These are phyloP conservation scores for Prunus armeniaca DNA, from an alignment of 306 rosid genomes.

Conservation along the genomic window DNA sequence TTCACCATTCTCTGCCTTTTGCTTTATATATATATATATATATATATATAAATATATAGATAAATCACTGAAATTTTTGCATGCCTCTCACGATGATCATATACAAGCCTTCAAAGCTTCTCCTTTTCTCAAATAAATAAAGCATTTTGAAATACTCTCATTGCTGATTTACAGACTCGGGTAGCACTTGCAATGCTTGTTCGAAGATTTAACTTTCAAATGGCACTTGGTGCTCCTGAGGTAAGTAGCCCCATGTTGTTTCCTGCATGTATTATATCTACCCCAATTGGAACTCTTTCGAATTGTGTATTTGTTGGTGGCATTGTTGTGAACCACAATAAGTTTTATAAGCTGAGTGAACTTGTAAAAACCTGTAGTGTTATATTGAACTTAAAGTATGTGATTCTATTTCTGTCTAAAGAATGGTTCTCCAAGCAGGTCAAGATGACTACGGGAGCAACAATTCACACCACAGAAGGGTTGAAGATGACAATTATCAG, in stretches of 20 bases:
- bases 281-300: neutral
- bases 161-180: constrained; percentile 51
- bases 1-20: too few relatives aligned
- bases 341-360: neutral
- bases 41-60: too few relatives aligned
- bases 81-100: neutral
- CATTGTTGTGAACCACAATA: neutral
- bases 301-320: neutral
- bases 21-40: too few relatives aligned
- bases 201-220: constrained; percentile 75
- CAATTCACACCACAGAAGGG: constrained; percentile 93
- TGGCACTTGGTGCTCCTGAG: constrained; percentile 88
- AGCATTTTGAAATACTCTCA: constrained; percentile 9
- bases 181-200: constrained; percentile 95
- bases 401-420: constrained; percentile 3
- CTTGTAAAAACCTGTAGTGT: neutral
- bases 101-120: neutral
- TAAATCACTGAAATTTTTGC: neutral
- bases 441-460: constrained; percentile 93
- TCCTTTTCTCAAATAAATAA: constrained; percentile 5
- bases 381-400: neutral
- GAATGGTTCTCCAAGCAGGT: constrained; percentile 49
- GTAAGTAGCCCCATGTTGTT: constrained; percentile 35
- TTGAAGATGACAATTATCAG: constrained; percentile 78
- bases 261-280: neutral